Conservation (phyloP, 1,284 basidiomycete genomes). For the Filobasidium uniguttulatum region DNA sequence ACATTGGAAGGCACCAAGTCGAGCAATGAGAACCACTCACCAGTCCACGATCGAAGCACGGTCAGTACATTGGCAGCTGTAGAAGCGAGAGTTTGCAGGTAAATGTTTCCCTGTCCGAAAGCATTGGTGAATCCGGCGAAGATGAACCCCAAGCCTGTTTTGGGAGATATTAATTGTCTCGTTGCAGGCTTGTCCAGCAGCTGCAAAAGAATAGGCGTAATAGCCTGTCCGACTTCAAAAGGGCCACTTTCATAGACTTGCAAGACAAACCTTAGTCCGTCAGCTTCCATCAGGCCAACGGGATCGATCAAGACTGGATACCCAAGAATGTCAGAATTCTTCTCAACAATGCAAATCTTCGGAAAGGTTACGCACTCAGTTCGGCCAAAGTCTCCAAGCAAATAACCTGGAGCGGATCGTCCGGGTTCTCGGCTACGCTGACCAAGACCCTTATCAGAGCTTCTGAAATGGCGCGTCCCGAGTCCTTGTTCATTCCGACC, state of each 20-base stretch:
- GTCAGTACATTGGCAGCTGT: constrained; percentile 65
- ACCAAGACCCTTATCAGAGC: constrained; percentile 73
- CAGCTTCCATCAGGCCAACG: constrained; percentile 63
- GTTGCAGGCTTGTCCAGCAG: constrained; percentile 77
- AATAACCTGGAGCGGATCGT: constrained; percentile 74
- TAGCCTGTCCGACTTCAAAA: constrained; percentile 63
- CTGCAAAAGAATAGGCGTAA: constrained; percentile 71
- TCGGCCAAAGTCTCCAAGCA: constrained; percentile 84
- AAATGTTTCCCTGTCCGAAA: constrained; percentile 64
- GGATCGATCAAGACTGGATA: constrained; percentile 66
- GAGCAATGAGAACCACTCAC: constrained; percentile 42
- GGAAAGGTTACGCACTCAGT: constrained; percentile 48
- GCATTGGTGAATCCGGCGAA: constrained; percentile 79
- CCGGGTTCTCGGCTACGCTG: constrained; percentile 80
- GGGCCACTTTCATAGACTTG: constrained; percentile 79
- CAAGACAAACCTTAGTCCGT: constrained; percentile 74
- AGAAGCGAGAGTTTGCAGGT: constrained; percentile 61
- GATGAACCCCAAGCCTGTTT: constrained; percentile 81
- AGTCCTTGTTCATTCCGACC: constrained; percentile 3
- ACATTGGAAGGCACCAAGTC: constrained; percentile 6
- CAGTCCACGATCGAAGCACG: constrained; percentile 85
- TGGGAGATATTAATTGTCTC: constrained; percentile 61
- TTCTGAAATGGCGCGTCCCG: constrained; percentile 39
- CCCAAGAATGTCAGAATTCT: background rate
- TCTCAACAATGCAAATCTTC: background rate